These are phyloP conservation scores for Xylaria scruposa DNA, from an alignment of 495 filamentous ascomycete genomes.

Conservation along the genomic window DNA sequence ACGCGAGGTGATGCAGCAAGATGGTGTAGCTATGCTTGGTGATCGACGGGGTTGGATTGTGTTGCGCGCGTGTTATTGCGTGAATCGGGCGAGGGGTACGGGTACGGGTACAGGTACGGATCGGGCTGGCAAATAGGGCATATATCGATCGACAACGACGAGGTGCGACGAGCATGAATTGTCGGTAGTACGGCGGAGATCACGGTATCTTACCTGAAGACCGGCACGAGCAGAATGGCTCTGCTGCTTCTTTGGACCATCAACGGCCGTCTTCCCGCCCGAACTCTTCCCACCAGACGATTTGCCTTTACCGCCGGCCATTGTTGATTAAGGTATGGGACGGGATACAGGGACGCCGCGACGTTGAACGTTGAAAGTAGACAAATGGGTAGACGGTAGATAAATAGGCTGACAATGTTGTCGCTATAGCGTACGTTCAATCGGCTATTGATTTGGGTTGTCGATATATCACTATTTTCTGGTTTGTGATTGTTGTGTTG, in stretches of 20 bases:
- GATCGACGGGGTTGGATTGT: conserved; percentile 23
- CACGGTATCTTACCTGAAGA: conserved; percentile 81
- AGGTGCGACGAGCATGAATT: conserved; percentile 5
- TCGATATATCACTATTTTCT: conserved; percentile 23
- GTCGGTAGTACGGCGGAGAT: conserved; percentile 25
- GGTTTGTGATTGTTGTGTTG: neutral
- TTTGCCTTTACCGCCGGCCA: conserved; percentile 91
- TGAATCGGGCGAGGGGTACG: conserved; percentile 28
- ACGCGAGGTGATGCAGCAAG: neutral
- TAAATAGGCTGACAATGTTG: conserved; percentile 5
- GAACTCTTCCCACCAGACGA: conserved; percentile 88
- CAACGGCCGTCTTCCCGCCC: conserved; percentile 83
- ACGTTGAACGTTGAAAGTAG: conserved; percentile 41
- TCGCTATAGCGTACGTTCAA: neutral
- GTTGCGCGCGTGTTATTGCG: conserved; percentile 18
- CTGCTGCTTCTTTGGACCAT: conserved; percentile 86
- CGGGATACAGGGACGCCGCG: conserved; percentile 29
- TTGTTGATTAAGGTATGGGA: conserved; percentile 39
- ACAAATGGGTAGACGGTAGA: neutral
- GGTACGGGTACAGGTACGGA: neutral
- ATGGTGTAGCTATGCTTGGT: neutral
- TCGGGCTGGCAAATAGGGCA: too few species aligned
- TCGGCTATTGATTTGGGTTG: neutral
- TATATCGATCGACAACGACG: conserved; percentile 3
- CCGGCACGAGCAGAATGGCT: conserved; percentile 98